Conservation (phyloP, 1,284 basidiomycete genomes). For the Ustilago curta region DNA sequence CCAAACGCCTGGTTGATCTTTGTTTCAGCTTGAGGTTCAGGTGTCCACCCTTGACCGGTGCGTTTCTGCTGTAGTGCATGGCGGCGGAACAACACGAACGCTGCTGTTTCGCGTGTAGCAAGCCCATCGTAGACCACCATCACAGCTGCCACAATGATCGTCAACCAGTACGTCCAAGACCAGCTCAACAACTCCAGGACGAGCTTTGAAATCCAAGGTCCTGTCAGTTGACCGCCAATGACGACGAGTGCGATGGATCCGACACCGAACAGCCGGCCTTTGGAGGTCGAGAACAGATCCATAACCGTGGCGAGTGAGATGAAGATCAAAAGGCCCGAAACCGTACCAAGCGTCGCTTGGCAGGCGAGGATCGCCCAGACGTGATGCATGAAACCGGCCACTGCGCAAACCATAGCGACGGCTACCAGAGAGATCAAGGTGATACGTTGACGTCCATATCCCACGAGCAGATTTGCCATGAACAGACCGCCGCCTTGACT, state of each 20-base stretch:
- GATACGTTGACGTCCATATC: constrained; percentile 40
- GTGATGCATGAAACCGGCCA: constrained; percentile 44
- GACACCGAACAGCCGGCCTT: constrained; percentile 27
- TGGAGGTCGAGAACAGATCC: constrained; percentile 46
- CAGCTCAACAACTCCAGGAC: constrained; percentile 28
- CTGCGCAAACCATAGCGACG: constrained; percentile 26
- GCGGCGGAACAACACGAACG: constrained; percentile 45
- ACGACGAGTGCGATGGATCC: constrained; percentile 24
- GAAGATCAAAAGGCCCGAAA: constrained; percentile 36
- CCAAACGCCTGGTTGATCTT: constrained; percentile 17
- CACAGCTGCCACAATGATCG: constrained; percentile 36
- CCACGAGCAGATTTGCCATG: constrained; percentile 36
- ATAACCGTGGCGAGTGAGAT: constrained; percentile 32
- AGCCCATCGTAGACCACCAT: constrained; percentile 39
- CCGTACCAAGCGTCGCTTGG: constrained; percentile 25
- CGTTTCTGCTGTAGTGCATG: constrained; percentile 28
- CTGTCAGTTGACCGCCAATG: constrained; percentile 33
- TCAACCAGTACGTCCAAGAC: constrained; percentile 57
- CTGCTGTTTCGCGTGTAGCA: constrained; percentile 27
- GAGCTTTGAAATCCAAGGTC: constrained; percentile 53
- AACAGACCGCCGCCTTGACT: constrained; percentile 50
- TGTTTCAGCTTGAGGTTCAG: constrained; percentile 38
- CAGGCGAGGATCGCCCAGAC: constrained; percentile 22
- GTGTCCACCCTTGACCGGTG: constrained; percentile 36
- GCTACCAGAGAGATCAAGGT: constrained; percentile 28